These are phyloP conservation scores for Trichoderma simmonsii DNA, from an alignment of 2,329 filamentous ascomycete species.

Conservation along the genomic window DNA sequence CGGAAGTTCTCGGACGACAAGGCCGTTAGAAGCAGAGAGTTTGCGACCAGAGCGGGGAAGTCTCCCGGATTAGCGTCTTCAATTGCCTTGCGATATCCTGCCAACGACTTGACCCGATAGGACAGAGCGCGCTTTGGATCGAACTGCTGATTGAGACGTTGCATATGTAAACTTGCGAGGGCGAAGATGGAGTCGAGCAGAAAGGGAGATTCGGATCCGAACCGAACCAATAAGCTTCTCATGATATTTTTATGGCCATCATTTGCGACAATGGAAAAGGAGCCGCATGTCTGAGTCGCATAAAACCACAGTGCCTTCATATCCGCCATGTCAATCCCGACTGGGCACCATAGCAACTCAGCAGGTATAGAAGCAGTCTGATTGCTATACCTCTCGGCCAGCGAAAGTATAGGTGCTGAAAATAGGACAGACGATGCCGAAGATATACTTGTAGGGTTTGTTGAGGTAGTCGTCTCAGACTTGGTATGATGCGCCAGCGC, in stretches of 20 bases:
- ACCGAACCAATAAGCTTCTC: constrained; percentile 45
- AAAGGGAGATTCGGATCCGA: constrained; percentile 52
- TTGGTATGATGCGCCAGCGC: neutral
- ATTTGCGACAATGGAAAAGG: constrained; percentile 43
- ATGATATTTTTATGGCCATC: constrained; percentile 41
- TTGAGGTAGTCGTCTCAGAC: neutral
- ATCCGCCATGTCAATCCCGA: constrained; percentile 39
- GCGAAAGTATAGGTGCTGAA: neutral
- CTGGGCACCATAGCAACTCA: constrained; percentile 32
- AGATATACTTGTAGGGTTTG: neutral
- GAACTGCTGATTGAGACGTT: constrained; percentile 38
- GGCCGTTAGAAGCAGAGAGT: constrained; percentile 50
- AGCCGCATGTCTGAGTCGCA: constrained; percentile 43
- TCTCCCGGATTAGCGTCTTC: constrained; percentile 43
- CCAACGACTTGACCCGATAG: constrained; percentile 50
- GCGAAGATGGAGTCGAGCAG: constrained; percentile 55
- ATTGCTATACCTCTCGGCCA: neutral
- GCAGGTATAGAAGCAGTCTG: constrained; percentile 18
- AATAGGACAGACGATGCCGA: constrained; percentile 11
- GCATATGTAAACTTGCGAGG: constrained; percentile 49
- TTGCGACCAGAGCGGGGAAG: constrained; percentile 49
- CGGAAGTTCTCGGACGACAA: constrained; percentile 51
- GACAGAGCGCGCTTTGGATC: constrained; percentile 37
- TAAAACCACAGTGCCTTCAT: constrained; percentile 58
- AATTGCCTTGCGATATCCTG: constrained; percentile 52